Conservation (phyloP, 192 early-diverging fungal genomes). For the Coemansia asiatica region DNA sequence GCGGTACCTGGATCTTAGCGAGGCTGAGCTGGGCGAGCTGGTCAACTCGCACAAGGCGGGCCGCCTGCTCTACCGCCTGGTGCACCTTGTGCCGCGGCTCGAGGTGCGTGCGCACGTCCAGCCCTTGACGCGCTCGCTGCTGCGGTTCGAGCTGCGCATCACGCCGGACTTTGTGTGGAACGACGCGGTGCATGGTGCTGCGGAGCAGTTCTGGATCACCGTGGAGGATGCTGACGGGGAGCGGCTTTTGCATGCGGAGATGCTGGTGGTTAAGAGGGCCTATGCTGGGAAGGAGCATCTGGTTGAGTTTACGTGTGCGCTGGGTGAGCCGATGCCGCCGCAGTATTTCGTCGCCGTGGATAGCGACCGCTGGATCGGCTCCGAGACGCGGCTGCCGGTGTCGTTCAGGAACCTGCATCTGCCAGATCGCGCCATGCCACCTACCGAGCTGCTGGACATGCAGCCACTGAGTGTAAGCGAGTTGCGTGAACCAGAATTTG, state of each 20-base stretch:
- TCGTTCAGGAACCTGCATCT: constrained; percentile 91
- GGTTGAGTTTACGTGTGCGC: constrained; percentile 85
- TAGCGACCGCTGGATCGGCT: constrained; percentile 95
- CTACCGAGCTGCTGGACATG: constrained; percentile 92
- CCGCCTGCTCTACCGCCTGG: constrained; percentile 81
- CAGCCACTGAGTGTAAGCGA: constrained; percentile 83
- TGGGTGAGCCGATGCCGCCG: constrained; percentile 91
- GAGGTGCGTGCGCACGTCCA: constrained; percentile 86
- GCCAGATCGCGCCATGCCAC: constrained; percentile 90
- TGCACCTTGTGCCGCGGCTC: constrained; percentile 95
- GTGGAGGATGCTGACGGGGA: constrained; percentile 95
- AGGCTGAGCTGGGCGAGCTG: constrained; percentile 92
- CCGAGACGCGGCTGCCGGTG: constrained; percentile 87
- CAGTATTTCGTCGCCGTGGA: constrained; percentile 93
- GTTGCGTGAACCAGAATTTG: constrained; percentile 70
- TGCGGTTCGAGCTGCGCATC: constrained; percentile 88
- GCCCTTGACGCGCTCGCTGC: constrained; percentile 87
- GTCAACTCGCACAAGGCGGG: constrained; percentile 85
- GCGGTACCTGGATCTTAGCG: constrained; percentile 87
- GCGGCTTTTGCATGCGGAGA: constrained; percentile 83
- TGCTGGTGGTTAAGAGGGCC: constrained; percentile 83
- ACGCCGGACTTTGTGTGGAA: constrained; percentile 95
- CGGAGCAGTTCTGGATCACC: constrained; percentile 91
- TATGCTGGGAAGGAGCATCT: constrained; percentile 84
- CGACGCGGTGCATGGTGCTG: constrained; percentile 79